Conservation (phyloP, 345 rosid genomes). For the Syzygium aqueum region DNA sequence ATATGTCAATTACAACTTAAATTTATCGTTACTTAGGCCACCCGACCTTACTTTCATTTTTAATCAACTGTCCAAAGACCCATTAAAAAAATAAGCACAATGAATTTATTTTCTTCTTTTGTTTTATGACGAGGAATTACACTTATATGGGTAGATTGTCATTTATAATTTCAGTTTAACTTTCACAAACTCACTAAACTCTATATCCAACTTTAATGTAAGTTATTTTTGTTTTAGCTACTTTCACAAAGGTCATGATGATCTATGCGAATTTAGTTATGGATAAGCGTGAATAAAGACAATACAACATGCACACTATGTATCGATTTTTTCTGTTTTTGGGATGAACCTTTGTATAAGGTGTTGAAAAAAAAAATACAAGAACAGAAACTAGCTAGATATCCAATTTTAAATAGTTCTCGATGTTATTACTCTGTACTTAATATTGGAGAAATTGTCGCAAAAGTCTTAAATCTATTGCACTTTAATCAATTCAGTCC, state of each 20-base stretch:
- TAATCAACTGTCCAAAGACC: neutral
- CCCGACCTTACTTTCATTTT: neutral
- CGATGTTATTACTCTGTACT: neutral
- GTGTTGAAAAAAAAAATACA: neutral
- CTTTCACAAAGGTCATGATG: neutral
- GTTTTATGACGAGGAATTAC: neutral
- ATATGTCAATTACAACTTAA: neutral
- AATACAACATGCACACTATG: neutral
- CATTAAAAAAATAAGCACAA: neutral
- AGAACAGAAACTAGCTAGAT: neutral
- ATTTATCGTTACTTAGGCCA: neutral
- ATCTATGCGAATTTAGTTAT: neutral
- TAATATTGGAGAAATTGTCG: neutral
- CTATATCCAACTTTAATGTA: neutral
- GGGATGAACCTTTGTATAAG: neutral
- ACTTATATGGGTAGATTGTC: neutral
- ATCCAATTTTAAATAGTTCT: neutral
- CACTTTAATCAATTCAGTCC: too few species aligned
- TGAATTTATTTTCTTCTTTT: neutral
- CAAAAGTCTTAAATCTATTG: too few species aligned
- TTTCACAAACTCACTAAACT: neutral
- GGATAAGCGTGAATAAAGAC: neutral
- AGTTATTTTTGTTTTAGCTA: neutral
- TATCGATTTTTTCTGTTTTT: neutral
- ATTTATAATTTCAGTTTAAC: neutral